Conservation (phyloP, 78 protist species). For the Diacronema lutheri region DNA sequence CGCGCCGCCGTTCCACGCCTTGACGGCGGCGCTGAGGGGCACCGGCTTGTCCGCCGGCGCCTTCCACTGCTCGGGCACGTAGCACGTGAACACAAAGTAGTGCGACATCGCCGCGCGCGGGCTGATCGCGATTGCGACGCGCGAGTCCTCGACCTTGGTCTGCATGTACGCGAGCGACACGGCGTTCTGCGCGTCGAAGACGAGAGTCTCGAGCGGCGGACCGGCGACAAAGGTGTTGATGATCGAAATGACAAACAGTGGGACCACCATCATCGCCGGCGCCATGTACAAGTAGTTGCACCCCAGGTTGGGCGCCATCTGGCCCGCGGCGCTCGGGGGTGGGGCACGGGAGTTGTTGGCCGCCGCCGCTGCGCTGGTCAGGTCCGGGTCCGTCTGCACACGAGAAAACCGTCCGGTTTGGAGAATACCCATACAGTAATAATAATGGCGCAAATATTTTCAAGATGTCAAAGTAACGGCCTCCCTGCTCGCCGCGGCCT, state of each 20-base stretch:
- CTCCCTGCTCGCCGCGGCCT: too few species aligned
- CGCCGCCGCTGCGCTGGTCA: too few species aligned
- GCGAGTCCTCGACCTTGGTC: not conserved
- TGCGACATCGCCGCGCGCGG: not conserved
- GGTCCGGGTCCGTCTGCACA: too few species aligned
- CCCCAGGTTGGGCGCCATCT: too few species aligned
- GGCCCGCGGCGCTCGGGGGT: too few species aligned
- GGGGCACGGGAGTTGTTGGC: too few species aligned
- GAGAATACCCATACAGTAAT: too few species aligned
- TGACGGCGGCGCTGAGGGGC: not conserved
- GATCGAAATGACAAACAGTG: not conserved
- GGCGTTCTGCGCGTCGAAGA: not conserved
- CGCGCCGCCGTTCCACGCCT: not conserved
- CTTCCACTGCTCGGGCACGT: not conserved
- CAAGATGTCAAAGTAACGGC: too few species aligned
- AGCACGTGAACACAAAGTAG: slow-evolving; percentile 1
- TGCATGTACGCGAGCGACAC: not conserved
- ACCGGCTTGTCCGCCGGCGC: not conserved
- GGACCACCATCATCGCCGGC: slow-evolving; percentile 1
- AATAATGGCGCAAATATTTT: too few species aligned
- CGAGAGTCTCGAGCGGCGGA: not conserved
- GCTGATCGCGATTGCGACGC: not conserved
- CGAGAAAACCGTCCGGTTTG: too few species aligned
- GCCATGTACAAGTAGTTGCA: not conserved
- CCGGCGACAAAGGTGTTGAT: slow-evolving; percentile 9